Base-by-base conservation (phyloP, 208 protist species). In the Herpetomonas samuelpessoai region DNA sequence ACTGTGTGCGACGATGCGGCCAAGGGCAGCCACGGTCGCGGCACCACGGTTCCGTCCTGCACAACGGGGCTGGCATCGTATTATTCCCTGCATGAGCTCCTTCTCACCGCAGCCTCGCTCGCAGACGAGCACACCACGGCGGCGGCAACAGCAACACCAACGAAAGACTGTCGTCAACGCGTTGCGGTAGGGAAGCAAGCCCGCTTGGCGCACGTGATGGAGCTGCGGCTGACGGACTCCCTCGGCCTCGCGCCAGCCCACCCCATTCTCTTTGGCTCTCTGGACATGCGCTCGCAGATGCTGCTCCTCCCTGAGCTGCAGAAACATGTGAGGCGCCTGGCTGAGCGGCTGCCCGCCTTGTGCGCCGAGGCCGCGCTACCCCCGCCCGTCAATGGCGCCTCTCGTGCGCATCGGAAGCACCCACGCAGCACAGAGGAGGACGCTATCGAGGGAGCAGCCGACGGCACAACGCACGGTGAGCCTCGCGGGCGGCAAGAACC, bases 31-130 rank as follows among this genome's bases (percentile, higher is more conserved):
- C n/a, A 18, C 38, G 18, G 38, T 12, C 38, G 38, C 38, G 38
- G 38, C 18, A 18, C 18, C 38, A 45, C 12, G 38, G 18, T 45
- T 12, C 18, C 38, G 12, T 18, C 54, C 48, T 30, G 54, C 4
- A 48, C 30, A 2, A 39, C 10, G 3, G 29, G 24, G 6, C 45
- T 18, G 44, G 16, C 47, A 29, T 10, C 14, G 10, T 60, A 76
- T 45, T 45, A 76, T 27, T 71, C 77, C 7, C 57, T 83, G 18
- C 68, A 83, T 45, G 77, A 83, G 58, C 60, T 83, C 25, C 65
- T 66, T 3, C 35, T 49, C 19, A 25, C 25, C 68, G 9, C 67
- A 61, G 58, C 50, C 22, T 14, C 26, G 31, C 24, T 26, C 19
- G 28, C 24, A 18, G 16, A 18, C 16, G 1, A 48, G n/a, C 49